Base-by-base conservation (phyloP, 2,329 filamentous ascomycete species). In the Neurospora sp. region DNA sequence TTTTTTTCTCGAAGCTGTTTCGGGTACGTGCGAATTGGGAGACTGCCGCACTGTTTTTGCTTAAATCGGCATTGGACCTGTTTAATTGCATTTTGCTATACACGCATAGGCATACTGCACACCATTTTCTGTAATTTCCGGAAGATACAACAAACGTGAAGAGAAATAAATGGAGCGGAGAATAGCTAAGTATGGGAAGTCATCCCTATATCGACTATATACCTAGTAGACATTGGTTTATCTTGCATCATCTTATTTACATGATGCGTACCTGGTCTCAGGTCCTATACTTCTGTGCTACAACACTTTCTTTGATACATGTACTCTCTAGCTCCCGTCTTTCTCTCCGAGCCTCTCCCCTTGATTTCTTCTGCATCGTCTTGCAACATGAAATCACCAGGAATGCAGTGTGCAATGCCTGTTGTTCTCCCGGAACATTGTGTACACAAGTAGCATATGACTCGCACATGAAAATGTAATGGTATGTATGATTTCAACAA, bases 121-220 rank as follows among this genome's bases (percentile, higher is more conserved):
- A 15, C 28, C 6, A 4, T 4, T 43, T 23, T 17, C 40, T 19
- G n/a, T 19, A 46, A 23, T 10, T 23, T 46, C 43, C n/a, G 28
- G 15, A 52, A 28, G 11, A 52, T 23, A 8, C 6, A 6, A 52
- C 6, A 1, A 15, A 4, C 15, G 3, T 28, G 5, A 8, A 52
- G 19, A 46, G 11, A 11, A 23, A 23, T 8, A 11, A 52, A 52
- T 6, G 23, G 23, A 19, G 10, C n/a, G 23, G 43, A 23, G 2
- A 28, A 23, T 6, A 23, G 2, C 6, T 12, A 12, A 23, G 12
- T 6, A 6, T 12, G 1, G 11, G 6, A 2, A 28, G 6, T 28
- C 1, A 1, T 8, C 11, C 4, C 11, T 15, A 0, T 23, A 2
- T 3, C 5, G 11, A 28, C 19, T 28, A 3, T 28, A 28, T 4